Evolutionary conservation across 2,329 filamentous ascomycete species (phyloP).

Genomic region (Phialophora expanda): DNA sequence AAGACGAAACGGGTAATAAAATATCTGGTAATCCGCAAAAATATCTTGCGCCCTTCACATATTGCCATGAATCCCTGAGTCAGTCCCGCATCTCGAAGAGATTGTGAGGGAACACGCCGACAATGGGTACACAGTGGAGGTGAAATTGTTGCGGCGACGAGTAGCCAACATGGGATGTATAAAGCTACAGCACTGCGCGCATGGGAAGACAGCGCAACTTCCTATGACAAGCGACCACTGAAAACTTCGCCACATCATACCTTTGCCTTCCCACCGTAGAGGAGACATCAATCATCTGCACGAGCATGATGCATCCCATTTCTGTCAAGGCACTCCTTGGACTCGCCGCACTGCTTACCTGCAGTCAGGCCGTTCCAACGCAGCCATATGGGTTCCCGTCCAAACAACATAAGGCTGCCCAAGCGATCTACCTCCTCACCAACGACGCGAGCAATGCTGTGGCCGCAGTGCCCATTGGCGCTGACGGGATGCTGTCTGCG

Average conservation of each 20-base stretch:
- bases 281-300: neutral
- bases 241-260: neutral
- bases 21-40: conserved; percentile 13
- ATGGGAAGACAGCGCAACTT: neutral
- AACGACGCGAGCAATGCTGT: conserved; percentile 60
- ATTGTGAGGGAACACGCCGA: neutral
- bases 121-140: neutral
- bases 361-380: neutral
- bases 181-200: neutral
- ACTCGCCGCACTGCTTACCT: conserved; percentile 4
- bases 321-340: neutral
- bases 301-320: neutral
- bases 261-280: neutral
- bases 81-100: neutral
- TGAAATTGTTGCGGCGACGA: neutral
- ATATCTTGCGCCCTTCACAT: neutral
- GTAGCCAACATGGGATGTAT: neutral
- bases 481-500: conserved; percentile 55
- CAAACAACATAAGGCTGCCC: neutral
- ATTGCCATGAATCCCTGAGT: neutral
- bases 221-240: neutral
- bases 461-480: conserved; percentile 56
- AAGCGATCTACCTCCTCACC: conserved; percentile 63
- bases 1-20: conserved; percentile 15
- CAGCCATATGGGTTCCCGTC: neutral